Evolutionary conservation across 2,329 filamentous ascomycete species (phyloP).

Genomic region (Talaromyces sp.): DNA sequence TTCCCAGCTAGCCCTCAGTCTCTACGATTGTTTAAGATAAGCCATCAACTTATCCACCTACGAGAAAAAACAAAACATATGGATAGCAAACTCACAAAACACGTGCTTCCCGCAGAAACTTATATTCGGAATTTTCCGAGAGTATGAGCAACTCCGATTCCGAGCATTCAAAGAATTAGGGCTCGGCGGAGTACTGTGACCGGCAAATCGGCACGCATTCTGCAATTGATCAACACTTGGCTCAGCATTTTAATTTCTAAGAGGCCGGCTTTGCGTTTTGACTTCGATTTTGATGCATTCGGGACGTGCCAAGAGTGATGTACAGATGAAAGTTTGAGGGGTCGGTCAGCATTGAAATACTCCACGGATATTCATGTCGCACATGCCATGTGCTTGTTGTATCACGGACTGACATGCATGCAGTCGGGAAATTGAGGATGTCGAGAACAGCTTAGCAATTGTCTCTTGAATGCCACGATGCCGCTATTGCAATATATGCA

Average conservation of each 20-base stretch:
- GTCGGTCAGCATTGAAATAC: background rate
- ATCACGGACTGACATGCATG: background rate
- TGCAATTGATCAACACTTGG: background rate
- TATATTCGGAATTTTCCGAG: background rate
- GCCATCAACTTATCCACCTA: background rate
- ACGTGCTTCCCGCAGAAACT: background rate
- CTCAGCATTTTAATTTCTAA: background rate
- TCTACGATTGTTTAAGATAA: background rate
- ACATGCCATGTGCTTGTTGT: background rate
- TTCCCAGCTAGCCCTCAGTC: background rate
- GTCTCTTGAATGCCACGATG: background rate
- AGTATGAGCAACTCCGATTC: background rate
- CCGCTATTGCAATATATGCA: background rate
- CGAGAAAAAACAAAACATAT: background rate
- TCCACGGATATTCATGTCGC: background rate
- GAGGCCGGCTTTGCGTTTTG: background rate
- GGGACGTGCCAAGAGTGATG: background rate
- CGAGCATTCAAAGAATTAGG: background rate
- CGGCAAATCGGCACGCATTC: conserved; percentile 7
- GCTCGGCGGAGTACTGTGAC: conserved; percentile 1
- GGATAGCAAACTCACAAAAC: background rate
- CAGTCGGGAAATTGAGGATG: background rate
- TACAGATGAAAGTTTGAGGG: background rate
- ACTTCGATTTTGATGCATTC: background rate
- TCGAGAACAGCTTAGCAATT: background rate